Base-by-base conservation (phyloP, 371 early-diverging fungal species). In the Syncephalastrum sp. region DNA sequence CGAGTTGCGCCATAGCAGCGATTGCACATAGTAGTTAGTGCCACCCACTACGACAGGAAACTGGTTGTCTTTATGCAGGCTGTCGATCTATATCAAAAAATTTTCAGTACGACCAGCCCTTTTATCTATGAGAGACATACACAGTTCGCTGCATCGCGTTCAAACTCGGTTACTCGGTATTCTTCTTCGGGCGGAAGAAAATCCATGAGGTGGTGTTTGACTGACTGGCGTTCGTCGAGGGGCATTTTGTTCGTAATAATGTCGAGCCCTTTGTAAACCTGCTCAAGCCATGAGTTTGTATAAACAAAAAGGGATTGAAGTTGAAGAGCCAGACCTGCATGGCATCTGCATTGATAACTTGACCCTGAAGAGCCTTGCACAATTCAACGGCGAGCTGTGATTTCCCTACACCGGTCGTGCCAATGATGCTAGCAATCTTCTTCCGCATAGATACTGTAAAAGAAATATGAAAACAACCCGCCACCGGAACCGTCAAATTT, bases 341-440 rank as follows among this genome's bases (percentile, higher is more conserved):
- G 12, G 96, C 87, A 66, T 98, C 99, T 1, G 91, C 92, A 67
- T 96, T 96, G 67, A 98, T 93, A 27, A 95, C 83, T 63, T 97
- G 95, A n/a, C 97, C 97, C 29, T 82, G 67, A 4, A 96, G 58
- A 1, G 82, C 81, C 46, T 89, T 82, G 29, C 93, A 91, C 43
- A 98, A 69, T 58, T 94, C 91, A 27, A 97, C 84, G 2, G 93
- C 90, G 8, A 98, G 72, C 57, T 94, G 84, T 17, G 95, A 90
- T 67, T 98, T 98, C 21, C 99, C 94, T 13, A 95, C 95, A 4
- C 96, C 97, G 0, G 97, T 95, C 3, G 94, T 93, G 4, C 97
- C 97, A 59, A 86, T 78, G 53, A 88, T 78, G 1, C 85, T 75
- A 14, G 73, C 69, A 38, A 76, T 67, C 50, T 73, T 68, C 19